phyloP scores from a whole-genome alignment of 345 rosid species.

The Pelargonium nanum region DNA sequence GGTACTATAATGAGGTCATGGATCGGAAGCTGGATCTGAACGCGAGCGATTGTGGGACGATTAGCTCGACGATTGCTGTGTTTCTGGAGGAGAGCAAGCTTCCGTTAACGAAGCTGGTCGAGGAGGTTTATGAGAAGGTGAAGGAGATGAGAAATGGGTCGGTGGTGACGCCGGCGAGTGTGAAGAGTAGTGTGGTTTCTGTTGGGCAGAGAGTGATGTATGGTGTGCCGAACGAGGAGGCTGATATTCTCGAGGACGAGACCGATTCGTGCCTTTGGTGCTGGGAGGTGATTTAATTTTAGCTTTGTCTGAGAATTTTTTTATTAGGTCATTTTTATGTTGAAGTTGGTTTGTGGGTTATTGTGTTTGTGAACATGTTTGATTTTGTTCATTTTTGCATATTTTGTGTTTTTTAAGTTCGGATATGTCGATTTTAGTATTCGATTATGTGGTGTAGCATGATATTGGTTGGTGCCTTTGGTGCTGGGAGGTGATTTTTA shows the following conservation, averaged over 20 bases:
- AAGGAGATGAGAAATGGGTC: slow-evolving; percentile 21
- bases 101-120: slow-evolving; percentile 59
- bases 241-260: slow-evolving; percentile 81
- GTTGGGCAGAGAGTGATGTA: slow-evolving; percentile 78
- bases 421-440: too few relatives aligned
- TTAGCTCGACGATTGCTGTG: slow-evolving; percentile 42
- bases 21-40: slow-evolving; percentile 19
- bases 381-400: not conserved
- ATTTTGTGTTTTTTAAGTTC: too few relatives aligned
- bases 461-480: too few relatives aligned
- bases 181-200: slow-evolving; percentile 52
- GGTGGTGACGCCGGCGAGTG: slow-evolving; percentile 26
- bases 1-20: slow-evolving; percentile 38
- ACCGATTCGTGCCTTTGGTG: slow-evolving; percentile 64
- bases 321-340: not conserved
- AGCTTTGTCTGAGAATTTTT: not conserved
- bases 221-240: slow-evolving; percentile 57
- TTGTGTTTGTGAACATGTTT: not conserved
- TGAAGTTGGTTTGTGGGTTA: not conserved
- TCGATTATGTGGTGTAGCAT: too few relatives aligned
- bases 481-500: too few relatives aligned
- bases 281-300: slow-evolving; percentile 63
- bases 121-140: slow-evolving; percentile 28
- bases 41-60: slow-evolving; percentile 21
- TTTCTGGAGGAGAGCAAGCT: slow-evolving; percentile 65